These are phyloP conservation scores for Globisporangium lucens DNA, from an alignment of 352 stramenopile genomes.

Conservation along the genomic window DNA sequence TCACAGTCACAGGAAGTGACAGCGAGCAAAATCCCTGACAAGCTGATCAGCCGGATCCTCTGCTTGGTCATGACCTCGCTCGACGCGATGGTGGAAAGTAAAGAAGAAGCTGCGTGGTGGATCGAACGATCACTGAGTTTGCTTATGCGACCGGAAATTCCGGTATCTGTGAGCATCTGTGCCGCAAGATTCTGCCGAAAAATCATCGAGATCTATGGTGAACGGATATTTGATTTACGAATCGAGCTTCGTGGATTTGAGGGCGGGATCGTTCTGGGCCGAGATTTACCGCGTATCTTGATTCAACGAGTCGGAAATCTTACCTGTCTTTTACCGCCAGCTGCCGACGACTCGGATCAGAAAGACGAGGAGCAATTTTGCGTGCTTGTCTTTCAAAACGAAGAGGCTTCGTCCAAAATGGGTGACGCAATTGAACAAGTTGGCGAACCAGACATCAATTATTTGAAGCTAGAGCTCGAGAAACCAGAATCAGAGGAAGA, in stretches of 20 bases:
- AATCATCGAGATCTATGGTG: conserved; percentile 12
- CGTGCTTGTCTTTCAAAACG: conserved; percentile 51
- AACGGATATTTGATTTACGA: conserved; percentile 16
- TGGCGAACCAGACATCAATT: conserved; percentile 37
- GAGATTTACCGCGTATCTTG: conserved; percentile 30
- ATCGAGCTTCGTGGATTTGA: conserved; percentile 4
- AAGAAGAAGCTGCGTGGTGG: conserved; percentile 17
- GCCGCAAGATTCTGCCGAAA: conserved; percentile 14
- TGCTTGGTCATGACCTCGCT: conserved; percentile 14
- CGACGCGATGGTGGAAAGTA: not conserved
- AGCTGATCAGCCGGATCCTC: conserved; percentile 12
- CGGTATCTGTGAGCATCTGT: conserved; percentile 9
- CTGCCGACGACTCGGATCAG: not conserved
- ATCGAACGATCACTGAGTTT: conserved; percentile 10
- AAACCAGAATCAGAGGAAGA: not conserved
- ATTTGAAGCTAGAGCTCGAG: conserved; percentile 21
- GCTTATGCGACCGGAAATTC: conserved; percentile 4
- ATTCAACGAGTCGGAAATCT: conserved; percentile 32
- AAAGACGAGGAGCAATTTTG: conserved; percentile 22
- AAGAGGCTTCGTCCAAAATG: conserved; percentile 39
- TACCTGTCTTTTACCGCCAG: conserved; percentile 8
- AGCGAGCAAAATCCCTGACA: not conserved
- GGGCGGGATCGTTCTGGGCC: conserved; percentile 18
- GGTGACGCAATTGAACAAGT: conserved; percentile 36
- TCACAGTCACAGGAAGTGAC: not conserved